A percentile compares a stretch with the other conserved stretches of the same genome.
Conservation (phyloP, 208 protist species). For the Leishmania gerbilli region DNA sequence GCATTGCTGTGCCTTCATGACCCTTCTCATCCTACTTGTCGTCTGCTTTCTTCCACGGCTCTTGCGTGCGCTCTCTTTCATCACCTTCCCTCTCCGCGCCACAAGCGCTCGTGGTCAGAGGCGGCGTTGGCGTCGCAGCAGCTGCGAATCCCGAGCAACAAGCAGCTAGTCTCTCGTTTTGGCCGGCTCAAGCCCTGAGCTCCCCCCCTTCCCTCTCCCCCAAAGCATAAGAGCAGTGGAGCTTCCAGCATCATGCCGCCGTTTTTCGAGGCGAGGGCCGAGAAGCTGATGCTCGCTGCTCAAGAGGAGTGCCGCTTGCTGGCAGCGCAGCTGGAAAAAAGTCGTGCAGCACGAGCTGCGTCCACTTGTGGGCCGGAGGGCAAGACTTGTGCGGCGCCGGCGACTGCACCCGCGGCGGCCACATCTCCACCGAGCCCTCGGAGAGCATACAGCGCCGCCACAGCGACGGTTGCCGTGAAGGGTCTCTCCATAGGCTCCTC, state of each 20-base stretch:
- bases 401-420: neutral
- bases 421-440: neutral
- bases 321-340: constrained; percentile 37
- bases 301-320: constrained; percentile 35
- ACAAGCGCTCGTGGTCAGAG: neutral
- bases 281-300: constrained; percentile 20
- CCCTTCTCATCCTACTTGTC: neutral
- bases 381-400: neutral
- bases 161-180: neutral
- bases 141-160: neutral
- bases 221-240: neutral
- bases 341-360: constrained; percentile 13
- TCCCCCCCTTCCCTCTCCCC: neutral
- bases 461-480: neutral
- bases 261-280: neutral
- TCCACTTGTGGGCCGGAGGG: neutral
- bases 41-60: neutral
- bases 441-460: neutral
- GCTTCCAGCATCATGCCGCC: neutral
- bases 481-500: neutral
- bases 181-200: neutral
- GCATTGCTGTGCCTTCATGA: neutral
- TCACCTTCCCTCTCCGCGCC: neutral
- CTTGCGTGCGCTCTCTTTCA: neutral
- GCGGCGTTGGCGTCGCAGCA: neutral